phyloP scores from a whole-genome alignment of 2,329 filamentous ascomycete species.

The Ceratocystis cacaofunesta region DNA sequence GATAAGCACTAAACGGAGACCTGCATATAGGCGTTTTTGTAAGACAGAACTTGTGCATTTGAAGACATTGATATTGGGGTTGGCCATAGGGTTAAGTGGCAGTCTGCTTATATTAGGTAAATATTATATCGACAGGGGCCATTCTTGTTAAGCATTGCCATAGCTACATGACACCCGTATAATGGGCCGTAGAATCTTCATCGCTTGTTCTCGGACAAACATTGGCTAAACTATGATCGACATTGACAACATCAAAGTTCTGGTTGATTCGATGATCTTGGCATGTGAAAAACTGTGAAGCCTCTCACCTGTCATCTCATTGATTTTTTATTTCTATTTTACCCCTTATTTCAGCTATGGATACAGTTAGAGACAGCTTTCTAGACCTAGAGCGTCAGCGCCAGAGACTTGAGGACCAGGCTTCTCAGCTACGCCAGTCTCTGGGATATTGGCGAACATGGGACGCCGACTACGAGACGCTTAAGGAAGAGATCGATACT shows the following conservation, averaged over 20 bases:
- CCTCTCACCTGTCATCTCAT: background rate
- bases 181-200: background rate
- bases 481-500: constrained; percentile 64
- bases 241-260: background rate
- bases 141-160: background rate
- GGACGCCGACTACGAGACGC: constrained; percentile 79
- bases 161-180: background rate
- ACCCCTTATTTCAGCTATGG: constrained; percentile 25
- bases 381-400: constrained; percentile 61
- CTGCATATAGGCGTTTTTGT: background rate
- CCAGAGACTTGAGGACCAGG: constrained; percentile 57
- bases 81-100: background rate
- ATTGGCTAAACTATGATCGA: background rate
- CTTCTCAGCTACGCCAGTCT: constrained; percentile 53
- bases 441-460: constrained; percentile 80
- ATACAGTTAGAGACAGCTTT: constrained; percentile 35
- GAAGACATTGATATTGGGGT: too few relatives aligned
- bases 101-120: background rate
- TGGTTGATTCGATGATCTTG: constrained; percentile 2
- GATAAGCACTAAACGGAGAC: constrained; percentile 4
- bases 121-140: background rate
- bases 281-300: constrained; percentile 4
- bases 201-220: background rate
- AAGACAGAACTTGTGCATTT: too few relatives aligned
- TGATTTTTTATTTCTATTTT: background rate